Evolutionary conservation across 208 protist genomes (phyloP), one percentile per base, ranked within the genome.

Genomic region (Strigomonas culicis): DNA sequence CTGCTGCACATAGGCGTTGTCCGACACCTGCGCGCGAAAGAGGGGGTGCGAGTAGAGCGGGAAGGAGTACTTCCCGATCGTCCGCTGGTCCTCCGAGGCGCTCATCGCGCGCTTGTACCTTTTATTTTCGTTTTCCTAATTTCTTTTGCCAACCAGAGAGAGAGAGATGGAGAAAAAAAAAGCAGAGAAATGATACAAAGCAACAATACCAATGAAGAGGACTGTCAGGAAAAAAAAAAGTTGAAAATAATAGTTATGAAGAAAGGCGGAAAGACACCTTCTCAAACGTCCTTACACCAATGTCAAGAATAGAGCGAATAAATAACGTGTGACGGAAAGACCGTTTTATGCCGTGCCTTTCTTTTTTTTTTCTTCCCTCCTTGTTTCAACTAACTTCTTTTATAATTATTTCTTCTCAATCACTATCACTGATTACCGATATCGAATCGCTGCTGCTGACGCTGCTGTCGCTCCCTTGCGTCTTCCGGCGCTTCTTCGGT

Each of bases 11-110:
- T 75, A 72, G 4, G 28, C 58, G 17, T 76, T 60, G 28, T 77
- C 69, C 0, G 19, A 13, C 17, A 80, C 24, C 7, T 44, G 65
- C 2, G 17, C 53, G n/a, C 82, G 83, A 34, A 86, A 80, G n/a
- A 83, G 44, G 7, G 87, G 87, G 50, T 93, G 80, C 0, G 87
- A 93, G 56, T 74, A 85, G 47, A 88, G 57, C 1, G 87, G 84
- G 47, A 93, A 93, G 58, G 72, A 57, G 60, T 93, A 72, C 22
- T 32, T 28, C 2, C 77, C 76, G 8, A 88, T 70, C 7, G 60
- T 43, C 8, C 75, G 43, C 36, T 83, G 79, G 52, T 68, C 74
- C 25, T 79, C 53, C 7, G 22, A 21, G n/a, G 19, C 36, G 10
- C 43, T 24, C n/a, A n/a, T n/a, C n/a, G n/a, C n/a, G n/a, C n/a